Percentiles rank a stretch among this genome's conserved stretches.
phyloP scores from a whole-genome alignment of 768 basidiomycete genomes.

The Phlegmacium glaucopus region DNA sequence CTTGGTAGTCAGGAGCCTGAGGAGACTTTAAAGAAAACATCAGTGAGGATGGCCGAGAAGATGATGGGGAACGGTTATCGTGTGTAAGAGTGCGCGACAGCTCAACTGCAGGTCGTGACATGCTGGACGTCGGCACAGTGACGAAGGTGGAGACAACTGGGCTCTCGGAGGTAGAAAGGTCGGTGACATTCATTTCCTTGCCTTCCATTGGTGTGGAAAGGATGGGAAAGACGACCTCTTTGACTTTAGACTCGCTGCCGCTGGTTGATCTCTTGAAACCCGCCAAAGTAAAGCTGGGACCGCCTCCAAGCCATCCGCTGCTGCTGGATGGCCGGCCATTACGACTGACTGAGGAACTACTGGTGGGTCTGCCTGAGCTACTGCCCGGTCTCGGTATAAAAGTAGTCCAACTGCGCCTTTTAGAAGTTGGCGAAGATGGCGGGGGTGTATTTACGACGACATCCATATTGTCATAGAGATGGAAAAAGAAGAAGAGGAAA shows the following conservation, averaged over 20 bases:
- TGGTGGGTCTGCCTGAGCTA: slow-evolving; percentile 20
- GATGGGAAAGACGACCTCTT: slow-evolving; percentile 13
- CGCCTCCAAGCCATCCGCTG: background rate
- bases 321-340: background rate
- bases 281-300: background rate
- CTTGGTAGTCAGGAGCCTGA: slow-evolving; percentile 46
- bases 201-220: slow-evolving; percentile 27
- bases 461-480: background rate
- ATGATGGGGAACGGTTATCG: slow-evolving; percentile 26
- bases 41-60: slow-evolving; percentile 28
- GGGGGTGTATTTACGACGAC: slow-evolving; percentile 12
- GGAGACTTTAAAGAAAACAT: slow-evolving; percentile 26
- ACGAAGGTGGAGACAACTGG: slow-evolving; percentile 11
- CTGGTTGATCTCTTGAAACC: slow-evolving; percentile 6
- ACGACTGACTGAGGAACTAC: background rate
- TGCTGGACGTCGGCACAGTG: slow-evolving; percentile 11
- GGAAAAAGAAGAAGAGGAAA: slow-evolving; percentile 12
- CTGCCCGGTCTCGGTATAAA: slow-evolving; percentile 34
- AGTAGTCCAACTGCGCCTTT: slow-evolving; percentile 34
- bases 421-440: slow-evolving; percentile 14
- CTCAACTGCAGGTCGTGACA: slow-evolving; percentile 4
- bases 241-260: slow-evolving; percentile 12
- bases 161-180: slow-evolving; percentile 8
- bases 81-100: slow-evolving; percentile 15
- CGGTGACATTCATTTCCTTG: slow-evolving; percentile 18